These are phyloP conservation scores for Alternaria atra DNA, from an alignment of 2,329 filamentous ascomycete species.

Conservation along the genomic window DNA sequence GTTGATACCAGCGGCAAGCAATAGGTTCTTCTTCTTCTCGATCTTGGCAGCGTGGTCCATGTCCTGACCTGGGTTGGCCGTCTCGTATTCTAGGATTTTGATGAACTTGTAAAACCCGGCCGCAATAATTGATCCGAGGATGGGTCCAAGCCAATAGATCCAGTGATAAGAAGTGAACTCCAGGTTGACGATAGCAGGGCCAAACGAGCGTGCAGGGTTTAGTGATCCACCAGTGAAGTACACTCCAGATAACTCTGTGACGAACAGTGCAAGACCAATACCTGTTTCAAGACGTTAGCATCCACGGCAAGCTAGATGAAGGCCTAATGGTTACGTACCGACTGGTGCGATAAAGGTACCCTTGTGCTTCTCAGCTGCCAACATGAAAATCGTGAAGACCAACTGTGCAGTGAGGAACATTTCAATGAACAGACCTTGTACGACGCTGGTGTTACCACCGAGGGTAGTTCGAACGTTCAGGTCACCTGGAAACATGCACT, in stretches of 20 bases:
- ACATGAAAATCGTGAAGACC: constrained; percentile 58
- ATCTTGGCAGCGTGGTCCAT: constrained; percentile 24
- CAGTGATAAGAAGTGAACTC: constrained; percentile 44
- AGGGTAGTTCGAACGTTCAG: constrained; percentile 31
- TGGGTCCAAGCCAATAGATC: constrained; percentile 58
- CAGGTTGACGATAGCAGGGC: constrained; percentile 52
- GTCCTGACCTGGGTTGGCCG: constrained; percentile 44
- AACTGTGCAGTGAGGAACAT: constrained; percentile 38
- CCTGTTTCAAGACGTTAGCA: constrained; percentile 3
- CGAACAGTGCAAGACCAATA: constrained; percentile 74
- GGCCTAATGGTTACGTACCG: constrained; percentile 47
- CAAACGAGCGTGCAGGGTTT: constrained; percentile 57
- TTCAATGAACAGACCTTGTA: constrained; percentile 34
- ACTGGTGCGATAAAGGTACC: constrained; percentile 65
- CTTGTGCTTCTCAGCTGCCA: constrained; percentile 70
- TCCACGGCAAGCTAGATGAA: neutral
- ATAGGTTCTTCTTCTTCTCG: constrained; percentile 18
- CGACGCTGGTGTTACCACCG: constrained; percentile 20
- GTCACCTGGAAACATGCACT: constrained; percentile 34
- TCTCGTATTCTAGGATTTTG: constrained; percentile 47
- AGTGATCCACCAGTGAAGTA: constrained; percentile 56
- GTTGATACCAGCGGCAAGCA: constrained; percentile 29
- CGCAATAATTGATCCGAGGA: constrained; percentile 54
- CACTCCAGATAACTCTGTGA: constrained; percentile 51
- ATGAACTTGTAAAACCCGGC: constrained; percentile 59